Evolutionary conservation across 139 green algal genomes (phyloP).

Genomic region (Chlamydomonas urium): DNA sequence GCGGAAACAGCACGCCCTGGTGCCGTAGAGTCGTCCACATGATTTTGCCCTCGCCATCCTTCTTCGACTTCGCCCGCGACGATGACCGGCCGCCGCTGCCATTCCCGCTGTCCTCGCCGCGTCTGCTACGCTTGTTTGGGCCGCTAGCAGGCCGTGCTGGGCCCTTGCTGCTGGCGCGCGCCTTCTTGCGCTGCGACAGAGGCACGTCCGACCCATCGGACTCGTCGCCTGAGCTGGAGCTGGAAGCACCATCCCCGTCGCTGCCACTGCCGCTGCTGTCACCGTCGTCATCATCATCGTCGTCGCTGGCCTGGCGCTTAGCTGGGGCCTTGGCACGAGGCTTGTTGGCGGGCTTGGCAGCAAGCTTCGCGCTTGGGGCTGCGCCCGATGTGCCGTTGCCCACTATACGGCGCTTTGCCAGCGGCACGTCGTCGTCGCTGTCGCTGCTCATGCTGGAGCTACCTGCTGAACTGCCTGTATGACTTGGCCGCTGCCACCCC

Average conservation of each 20-base stretch:
- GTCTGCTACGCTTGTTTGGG: neutral
- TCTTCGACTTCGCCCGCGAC: neutral
- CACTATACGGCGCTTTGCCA: neutral
- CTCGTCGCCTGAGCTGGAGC: neutral
- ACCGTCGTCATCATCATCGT: constrained; percentile 15
- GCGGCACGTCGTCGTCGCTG: constrained; percentile 4
- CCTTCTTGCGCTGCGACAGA: neutral
- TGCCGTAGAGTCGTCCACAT: constrained; percentile 91
- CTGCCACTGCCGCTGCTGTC: no score
- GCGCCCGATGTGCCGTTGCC: neutral
- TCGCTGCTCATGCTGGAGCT: no score
- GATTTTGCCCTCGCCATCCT: neutral
- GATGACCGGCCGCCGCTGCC: neutral
- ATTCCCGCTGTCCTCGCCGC: neutral
- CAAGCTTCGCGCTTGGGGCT: neutral
- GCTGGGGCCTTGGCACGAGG: neutral
- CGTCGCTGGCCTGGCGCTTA: neutral
- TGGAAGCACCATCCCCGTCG: no score
- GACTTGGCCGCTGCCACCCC: no score
- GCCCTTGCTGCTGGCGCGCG: neutral
- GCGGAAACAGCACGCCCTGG: constrained; percentile 93
- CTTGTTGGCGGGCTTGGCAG: neutral
- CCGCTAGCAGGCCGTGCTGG: neutral
- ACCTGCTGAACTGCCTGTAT: no score
- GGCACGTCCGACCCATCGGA: neutral